Base-by-base conservation (phyloP, 305 asterid genomes). In the Fraxinus sp. region DNA sequence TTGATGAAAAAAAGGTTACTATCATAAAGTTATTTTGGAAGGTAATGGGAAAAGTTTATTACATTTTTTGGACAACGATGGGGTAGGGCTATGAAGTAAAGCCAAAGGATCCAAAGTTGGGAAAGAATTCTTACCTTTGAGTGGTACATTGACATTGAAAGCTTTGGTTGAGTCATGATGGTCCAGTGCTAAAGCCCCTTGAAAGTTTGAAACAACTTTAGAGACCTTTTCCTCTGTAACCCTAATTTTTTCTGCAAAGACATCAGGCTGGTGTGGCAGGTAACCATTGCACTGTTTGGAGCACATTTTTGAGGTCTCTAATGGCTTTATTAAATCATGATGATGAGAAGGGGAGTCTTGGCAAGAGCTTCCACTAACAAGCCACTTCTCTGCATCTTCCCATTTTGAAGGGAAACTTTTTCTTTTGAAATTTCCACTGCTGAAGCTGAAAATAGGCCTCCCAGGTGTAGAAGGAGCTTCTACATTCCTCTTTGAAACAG, bases 301-400 rank as follows among this genome's bases (percentile, higher is more conserved):
- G 86, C 57, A 81, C 86, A 88, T 80, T 79, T 81, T 91, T n/a
- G 92, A 86, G 36, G 85, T 20, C 37, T 86, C 92, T 41, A 79
- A 28, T 36, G 90, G 26, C 64, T 79, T 79, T 55, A 88, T 85
- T 37, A 87, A 79, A 44, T 85, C 84, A 86, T 86, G 88, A 41
- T 78, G 87, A 8, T 85, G 83, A 64, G 85, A 87, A 73, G 98
- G 93, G 78, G 95, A 88, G 9, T 90, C 93, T 76, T 87, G 86
- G 86, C 88, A 86, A 84, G 94, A 87, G 75, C 84, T 84, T 77
- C 95, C 95, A 85, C 89, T 87, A 11, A 89, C 89, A 83, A 95
- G 92, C 99, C 99, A 95, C 84, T 95, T 95, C 70, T 95, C 98
- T 16, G 99, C 99, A 88, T 95, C 98, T 77, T 95, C 98, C 99